These are phyloP conservation scores for Aspergillus egyptiacus DNA, from an alignment of 495 filamentous ascomycete species.

Conservation along the genomic window DNA sequence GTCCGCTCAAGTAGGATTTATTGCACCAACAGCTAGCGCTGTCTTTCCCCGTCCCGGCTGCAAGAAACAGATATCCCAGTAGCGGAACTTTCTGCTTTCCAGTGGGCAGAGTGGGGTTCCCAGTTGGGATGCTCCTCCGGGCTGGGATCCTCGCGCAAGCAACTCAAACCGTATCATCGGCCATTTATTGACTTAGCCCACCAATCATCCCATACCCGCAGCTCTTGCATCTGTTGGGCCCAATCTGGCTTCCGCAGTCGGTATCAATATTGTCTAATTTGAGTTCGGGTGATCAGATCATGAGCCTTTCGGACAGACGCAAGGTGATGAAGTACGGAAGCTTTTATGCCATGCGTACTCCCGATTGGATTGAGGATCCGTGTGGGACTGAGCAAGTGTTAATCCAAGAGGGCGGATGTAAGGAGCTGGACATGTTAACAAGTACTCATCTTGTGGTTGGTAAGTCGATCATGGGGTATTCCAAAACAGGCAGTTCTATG, in stretches of 20 bases:
- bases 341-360: slow-evolving; percentile 13
- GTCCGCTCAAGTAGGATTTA: slow-evolving; percentile 3
- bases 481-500: slow-evolving; percentile 5
- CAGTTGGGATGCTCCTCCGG: too few species aligned
- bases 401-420: slow-evolving; percentile 6
- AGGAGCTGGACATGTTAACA: background rate
- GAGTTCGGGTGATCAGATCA: slow-evolving; percentile 17
- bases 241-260: background rate
- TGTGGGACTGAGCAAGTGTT: slow-evolving; percentile 18
- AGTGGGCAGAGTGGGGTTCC: background rate
- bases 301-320: slow-evolving; percentile 7
- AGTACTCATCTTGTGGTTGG: slow-evolving; percentile 4
- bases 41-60: slow-evolving; percentile 6
- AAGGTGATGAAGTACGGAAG: slow-evolving; percentile 2
- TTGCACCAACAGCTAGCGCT: slow-evolving; percentile 1
- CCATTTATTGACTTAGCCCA: background rate
- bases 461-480: slow-evolving; percentile 4
- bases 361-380: slow-evolving; percentile 12
- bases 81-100: background rate
- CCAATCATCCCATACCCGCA: background rate
- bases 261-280: slow-evolving; percentile 1
- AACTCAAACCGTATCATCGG: too few species aligned
- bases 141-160: too few species aligned
- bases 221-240: background rate
- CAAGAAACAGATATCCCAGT: slow-evolving; percentile 1